phyloP scores from a whole-genome alignment of 2,329 filamentous ascomycete species.

The Penicillium polonicum region DNA sequence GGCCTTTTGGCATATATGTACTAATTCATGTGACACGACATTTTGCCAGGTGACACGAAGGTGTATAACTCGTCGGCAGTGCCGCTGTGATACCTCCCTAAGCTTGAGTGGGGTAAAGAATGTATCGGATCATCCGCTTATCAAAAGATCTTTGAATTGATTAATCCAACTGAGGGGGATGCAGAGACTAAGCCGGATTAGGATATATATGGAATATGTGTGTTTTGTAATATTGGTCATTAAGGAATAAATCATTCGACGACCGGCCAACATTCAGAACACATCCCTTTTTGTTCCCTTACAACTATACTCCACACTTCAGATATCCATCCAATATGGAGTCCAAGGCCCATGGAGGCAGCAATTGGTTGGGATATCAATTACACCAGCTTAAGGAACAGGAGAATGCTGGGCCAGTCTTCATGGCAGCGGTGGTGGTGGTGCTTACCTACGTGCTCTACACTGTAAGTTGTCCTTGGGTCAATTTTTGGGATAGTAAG shows the following conservation, averaged over 20 bases:
- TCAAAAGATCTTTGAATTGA: background rate
- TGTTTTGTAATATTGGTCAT: background rate
- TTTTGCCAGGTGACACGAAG: background rate
- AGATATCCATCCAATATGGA: background rate
- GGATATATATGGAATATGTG: no score
- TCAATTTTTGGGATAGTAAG: background rate
- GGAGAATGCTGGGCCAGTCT: background rate
- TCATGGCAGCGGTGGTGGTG: background rate
- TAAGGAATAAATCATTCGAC: background rate
- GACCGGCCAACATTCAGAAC: background rate
- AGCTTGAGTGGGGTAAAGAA: background rate
- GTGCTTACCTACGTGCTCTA: background rate
- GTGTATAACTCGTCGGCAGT: background rate
- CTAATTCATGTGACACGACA: no score
- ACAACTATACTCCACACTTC: no score
- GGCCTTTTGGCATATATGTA: background rate
- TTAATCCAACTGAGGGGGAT: background rate
- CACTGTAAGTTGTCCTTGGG: background rate
- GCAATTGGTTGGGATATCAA: background rate
- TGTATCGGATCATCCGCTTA: background rate
- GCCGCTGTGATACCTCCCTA: background rate
- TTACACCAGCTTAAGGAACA: background rate
- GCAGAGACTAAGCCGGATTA: no score
- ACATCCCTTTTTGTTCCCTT: background rate
- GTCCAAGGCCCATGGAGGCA: background rate